phyloP scores from a whole-genome alignment of 2,329 filamentous ascomycete species.

The Triangularia setosa region DNA sequence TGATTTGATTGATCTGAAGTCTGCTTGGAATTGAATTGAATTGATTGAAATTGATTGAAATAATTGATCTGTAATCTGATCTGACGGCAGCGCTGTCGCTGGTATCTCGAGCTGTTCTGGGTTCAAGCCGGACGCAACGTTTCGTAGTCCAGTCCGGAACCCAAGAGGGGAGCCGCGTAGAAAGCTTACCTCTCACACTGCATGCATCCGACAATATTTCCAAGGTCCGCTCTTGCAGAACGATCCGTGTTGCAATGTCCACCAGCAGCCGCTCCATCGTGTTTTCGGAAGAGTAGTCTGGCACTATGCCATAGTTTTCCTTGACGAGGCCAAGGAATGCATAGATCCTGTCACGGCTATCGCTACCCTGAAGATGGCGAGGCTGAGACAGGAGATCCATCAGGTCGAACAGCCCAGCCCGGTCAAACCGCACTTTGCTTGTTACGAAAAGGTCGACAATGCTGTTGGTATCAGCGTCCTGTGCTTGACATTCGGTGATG shows the following conservation, averaged over 20 bases:
- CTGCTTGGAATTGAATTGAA: too few species aligned
- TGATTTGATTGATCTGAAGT: too few species aligned
- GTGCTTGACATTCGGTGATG: background rate
- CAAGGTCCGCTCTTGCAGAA: background rate
- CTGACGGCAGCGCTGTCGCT: too few species aligned
- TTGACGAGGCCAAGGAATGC: conserved; percentile 7
- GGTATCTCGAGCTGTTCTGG: background rate
- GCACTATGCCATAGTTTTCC: conserved; percentile 6
- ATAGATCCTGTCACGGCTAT: conserved; percentile 5
- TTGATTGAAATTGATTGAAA: background rate
- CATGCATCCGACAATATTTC: background rate
- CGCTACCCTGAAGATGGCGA: background rate
- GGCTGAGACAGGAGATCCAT: conserved; percentile 9
- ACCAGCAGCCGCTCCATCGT: background rate
- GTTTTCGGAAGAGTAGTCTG: conserved; percentile 7
- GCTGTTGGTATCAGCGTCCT: background rate
- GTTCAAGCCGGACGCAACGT: background rate
- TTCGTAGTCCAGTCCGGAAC: background rate
- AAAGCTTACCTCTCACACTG: background rate
- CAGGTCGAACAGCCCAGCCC: conserved; percentile 5
- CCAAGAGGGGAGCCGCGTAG: background rate
- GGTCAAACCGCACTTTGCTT: conserved; percentile 9
- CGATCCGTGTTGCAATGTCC: conserved; percentile 6
- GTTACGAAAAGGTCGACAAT: conserved; percentile 5
- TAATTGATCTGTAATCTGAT: too few species aligned